Conservation (phyloP, 2,329 filamentous ascomycete genomes). For the Ramularia endophylla region DNA sequence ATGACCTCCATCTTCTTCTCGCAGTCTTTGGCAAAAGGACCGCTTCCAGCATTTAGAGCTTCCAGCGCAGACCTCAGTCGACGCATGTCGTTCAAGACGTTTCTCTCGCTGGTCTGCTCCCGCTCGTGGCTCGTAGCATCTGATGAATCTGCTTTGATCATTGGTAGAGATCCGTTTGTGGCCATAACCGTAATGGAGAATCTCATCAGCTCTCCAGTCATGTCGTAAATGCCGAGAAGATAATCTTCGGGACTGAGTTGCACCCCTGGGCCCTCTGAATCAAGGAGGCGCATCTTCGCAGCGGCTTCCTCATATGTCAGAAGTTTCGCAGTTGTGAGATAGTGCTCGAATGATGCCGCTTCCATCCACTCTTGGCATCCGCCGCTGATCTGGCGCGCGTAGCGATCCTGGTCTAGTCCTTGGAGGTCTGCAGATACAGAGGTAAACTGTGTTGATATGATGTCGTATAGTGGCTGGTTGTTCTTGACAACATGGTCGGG, state of each 20-base stretch:
- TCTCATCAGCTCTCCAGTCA: slow-evolving; percentile 94
- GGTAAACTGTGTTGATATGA: slow-evolving; percentile 64
- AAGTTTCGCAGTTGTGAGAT: slow-evolving; percentile 70
- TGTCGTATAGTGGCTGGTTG: slow-evolving; percentile 60
- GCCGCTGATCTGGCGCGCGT: slow-evolving; percentile 66
- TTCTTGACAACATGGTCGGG: slow-evolving; percentile 65
- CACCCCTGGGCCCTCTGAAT: slow-evolving; percentile 45
- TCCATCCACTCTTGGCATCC: slow-evolving; percentile 95
- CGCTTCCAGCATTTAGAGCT: slow-evolving; percentile 53
- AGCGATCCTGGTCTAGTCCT: slow-evolving; percentile 75
- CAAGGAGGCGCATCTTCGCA: slow-evolving; percentile 32
- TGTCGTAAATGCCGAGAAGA: slow-evolving; percentile 82
- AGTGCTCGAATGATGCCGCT: slow-evolving; percentile 81
- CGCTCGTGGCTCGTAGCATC: slow-evolving; percentile 7
- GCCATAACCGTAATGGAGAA: slow-evolving; percentile 88
- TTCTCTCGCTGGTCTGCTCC: slow-evolving; percentile 36
- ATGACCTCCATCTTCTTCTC: slow-evolving; percentile 80
- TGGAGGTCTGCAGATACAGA: slow-evolving; percentile 67
- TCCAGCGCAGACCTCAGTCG: slow-evolving; percentile 71
- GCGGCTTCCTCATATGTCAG: slow-evolving; percentile 60
- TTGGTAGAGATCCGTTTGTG: slow-evolving; percentile 57
- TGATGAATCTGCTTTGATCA: slow-evolving; percentile 28
- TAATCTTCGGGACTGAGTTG: slow-evolving; percentile 76
- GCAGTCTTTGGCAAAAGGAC: slow-evolving; percentile 57
- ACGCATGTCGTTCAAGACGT: slow-evolving; percentile 76